Base-by-base conservation (phyloP, 2,329 filamentous ascomycete genomes). In the Hypoxylon sp. region DNA sequence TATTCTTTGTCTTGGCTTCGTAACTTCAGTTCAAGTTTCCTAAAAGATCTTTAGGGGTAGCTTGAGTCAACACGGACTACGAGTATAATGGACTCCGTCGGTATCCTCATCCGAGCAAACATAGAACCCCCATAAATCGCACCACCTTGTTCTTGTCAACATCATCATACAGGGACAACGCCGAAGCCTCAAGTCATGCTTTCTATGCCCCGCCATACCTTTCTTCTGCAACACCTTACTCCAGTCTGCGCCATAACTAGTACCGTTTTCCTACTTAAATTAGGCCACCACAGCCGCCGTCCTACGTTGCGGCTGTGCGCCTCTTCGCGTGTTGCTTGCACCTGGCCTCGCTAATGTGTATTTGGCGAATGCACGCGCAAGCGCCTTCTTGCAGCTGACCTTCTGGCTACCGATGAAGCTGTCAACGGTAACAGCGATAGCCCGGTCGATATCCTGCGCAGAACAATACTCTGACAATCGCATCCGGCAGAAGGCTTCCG, bases 321-420 rank as follows among this genome's bases (percentile, higher is more conserved):
- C 71, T 54, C 67, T 72, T 29, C 61, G 71, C 3, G 65, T 54
- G 39, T 56, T 51, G 3, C 39, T 53, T 21, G 73, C 73, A n/a
- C 82, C 82, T 0, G 85, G 84, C 67, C 85, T 79, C 6, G 82
- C 83, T 53, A 89, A 78, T 1, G 90, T 92, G 77, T 98, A 99
- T 83, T 99, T 99, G 74, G 96, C 94, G 82, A 99, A 99, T 3
- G 96, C 93, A 64, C 96, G 87, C 0, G 94, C 92, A 46, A 99
- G 86, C 14, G 96, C 94, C 84, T 97, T 97, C 87, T 98, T 99
- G 82, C 93, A 96, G 82, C 93, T 97, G 74, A 98, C 89, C 83
- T 99, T 99, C 79, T 99, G 96, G 74, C 92, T 96, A 66, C 92
- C 93, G 45, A 99, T 93, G 76, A 99, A 99, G 60, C 92, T 96